Conservation (phyloP, 495 filamentous ascomycete species). For the Penicillium egyptiacum region DNA sequence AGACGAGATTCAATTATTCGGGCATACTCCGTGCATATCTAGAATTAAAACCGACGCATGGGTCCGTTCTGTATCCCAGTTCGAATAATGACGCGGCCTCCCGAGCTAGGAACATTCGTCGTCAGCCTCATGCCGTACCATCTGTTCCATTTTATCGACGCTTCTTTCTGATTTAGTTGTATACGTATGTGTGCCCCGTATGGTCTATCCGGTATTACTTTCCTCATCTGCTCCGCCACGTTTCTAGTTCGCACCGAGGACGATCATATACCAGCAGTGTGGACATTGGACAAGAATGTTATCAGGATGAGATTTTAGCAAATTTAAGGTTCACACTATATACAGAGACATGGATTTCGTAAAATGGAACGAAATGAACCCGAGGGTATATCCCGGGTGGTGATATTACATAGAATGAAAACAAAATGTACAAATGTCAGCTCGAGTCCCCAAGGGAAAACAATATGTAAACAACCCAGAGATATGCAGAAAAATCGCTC, state of each 20-base stretch:
- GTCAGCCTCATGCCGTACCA: background rate
- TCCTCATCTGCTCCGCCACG: background rate
- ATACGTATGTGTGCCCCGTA: background rate
- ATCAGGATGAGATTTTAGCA: background rate
- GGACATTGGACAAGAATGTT: background rate
- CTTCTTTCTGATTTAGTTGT: background rate
- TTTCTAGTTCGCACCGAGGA: background rate
- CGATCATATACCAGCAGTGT: background rate
- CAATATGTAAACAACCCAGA: background rate
- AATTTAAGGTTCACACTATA: background rate
- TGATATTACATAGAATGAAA: conserved; percentile 1
- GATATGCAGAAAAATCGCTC: background rate
- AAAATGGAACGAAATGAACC: background rate
- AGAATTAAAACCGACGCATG: background rate
- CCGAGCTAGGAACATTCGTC: background rate
- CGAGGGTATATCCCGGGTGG: too few species aligned
- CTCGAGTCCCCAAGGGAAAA: background rate
- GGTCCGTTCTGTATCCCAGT: background rate
- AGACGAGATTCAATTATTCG: background rate
- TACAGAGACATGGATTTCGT: conserved; percentile 1
- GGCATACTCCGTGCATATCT: background rate
- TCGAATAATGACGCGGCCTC: conserved; percentile 7
- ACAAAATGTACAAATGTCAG: background rate
- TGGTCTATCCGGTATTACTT: background rate
- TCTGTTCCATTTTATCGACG: background rate